Evolutionary conservation across 1,284 basidiomycete species (phyloP), one percentile per base, ranked within the genome.

Genomic region (Ustilago sp.): DNA sequence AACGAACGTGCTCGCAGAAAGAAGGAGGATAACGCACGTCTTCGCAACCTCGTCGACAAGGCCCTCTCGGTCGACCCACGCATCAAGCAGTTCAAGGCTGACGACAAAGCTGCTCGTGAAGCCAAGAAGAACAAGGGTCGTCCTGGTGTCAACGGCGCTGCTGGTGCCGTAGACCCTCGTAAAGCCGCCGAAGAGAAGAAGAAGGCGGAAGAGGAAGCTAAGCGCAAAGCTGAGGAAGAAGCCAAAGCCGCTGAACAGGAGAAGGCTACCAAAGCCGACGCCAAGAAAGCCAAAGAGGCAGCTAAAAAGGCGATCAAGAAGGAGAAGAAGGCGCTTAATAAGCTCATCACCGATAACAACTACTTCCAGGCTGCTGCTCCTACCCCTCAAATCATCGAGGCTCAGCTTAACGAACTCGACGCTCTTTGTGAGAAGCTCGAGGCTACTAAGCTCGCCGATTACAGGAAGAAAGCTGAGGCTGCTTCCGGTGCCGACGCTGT

Each of bases 61-160:
- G 91, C 94, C 9, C 90, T 98, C 63, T 90, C 90, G 68, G 86
- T 92, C 73, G 96, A 99, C 87, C 96, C 96, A 35, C 93, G 96
- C 74, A 98, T 99, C 89, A 98, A 96, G 89, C 90, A 93, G 74
- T 97, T 98, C 89, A 97, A 96, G 87, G 92, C 94, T 78, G 92
- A 97, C 84, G 96, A 98, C 88, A 98, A 98, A 87, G 94, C 93
- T 68, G 94, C 93, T 1, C 90, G 95, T 35, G 94, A 95, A 83
- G 93, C 94, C 50, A 98, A 98, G 90, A 95, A 94, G 89, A 91
- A 84, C 80, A 88, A 91, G 86, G 90, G 87, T 53, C 87, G 87
- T 62, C 87, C 86, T 19, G 80, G 71, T 32, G 79, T 63, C 34
- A 68, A 68, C 36, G 85, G 84, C 36, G 89, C 87, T 68, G 63